Evolutionary conservation across 768 basidiomycete genomes (phyloP).

Genomic region (Candolleomyces aberdarensis): DNA sequence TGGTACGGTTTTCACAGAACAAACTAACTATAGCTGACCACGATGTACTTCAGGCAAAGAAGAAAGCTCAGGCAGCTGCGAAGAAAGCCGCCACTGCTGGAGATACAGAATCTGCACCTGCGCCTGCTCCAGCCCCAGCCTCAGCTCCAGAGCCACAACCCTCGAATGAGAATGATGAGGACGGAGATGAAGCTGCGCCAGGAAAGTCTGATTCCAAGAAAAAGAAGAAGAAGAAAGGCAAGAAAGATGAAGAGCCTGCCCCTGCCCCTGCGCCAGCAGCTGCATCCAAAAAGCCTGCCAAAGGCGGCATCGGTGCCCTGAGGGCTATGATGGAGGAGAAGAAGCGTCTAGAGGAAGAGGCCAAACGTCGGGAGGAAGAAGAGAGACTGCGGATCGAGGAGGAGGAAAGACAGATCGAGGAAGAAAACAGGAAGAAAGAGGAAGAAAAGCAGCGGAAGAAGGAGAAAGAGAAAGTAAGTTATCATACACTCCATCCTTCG

Average conservation of each 20-base stretch:
- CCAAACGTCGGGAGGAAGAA: slow-evolving; percentile 66
- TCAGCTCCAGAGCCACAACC: slow-evolving; percentile 28
- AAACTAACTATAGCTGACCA: slow-evolving; percentile 1
- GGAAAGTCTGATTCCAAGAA: slow-evolving; percentile 63
- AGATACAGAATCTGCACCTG: slow-evolving; percentile 23
- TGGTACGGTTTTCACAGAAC: slow-evolving; percentile 1
- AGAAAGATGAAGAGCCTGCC: slow-evolving; percentile 52
- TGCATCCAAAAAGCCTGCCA: slow-evolving; percentile 64
- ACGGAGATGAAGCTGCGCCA: slow-evolving; percentile 54
- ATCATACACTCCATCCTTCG: slow-evolving; percentile 6
- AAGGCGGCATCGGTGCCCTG: slow-evolving; percentile 69
- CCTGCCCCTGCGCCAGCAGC: slow-evolving; percentile 40
- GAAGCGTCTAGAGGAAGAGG: slow-evolving; percentile 86
- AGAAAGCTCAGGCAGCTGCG: slow-evolving; percentile 88
- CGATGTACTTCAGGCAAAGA: slow-evolving; percentile 66
- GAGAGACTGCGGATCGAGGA: slow-evolving; percentile 81
- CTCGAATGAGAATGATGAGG: slow-evolving; percentile 58
- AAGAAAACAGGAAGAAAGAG: slow-evolving; percentile 74
- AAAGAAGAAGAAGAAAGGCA: slow-evolving; percentile 86
- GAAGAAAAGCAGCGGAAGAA: slow-evolving; percentile 83
- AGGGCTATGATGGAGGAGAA: slow-evolving; percentile 93
- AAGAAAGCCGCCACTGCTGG: slow-evolving; percentile 56
- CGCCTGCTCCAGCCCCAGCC: slow-evolving; percentile 24
- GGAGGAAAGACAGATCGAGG: slow-evolving; percentile 75
- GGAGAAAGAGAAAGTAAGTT: slow-evolving; percentile 79